phyloP scores from a whole-genome alignment of 2,329 filamentous ascomycete species.

The Orbilia brochopaga region DNA sequence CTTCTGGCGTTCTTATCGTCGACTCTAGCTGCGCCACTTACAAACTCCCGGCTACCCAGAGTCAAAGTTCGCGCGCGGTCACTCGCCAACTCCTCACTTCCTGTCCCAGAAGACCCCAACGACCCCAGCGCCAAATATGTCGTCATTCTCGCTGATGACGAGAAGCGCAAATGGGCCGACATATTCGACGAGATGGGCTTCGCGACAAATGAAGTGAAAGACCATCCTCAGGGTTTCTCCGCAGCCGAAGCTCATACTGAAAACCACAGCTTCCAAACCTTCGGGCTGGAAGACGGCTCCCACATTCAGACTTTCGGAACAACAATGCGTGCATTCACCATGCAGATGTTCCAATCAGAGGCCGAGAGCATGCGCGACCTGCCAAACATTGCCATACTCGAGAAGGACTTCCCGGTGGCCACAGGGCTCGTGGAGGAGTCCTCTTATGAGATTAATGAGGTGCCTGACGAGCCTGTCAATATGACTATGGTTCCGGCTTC shows the following conservation, averaged over 20 bases:
- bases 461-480: background rate
- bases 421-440: constrained; percentile 1
- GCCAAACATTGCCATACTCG: constrained; percentile 14
- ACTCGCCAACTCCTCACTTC: background rate
- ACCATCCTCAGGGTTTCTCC: background rate
- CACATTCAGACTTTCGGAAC: constrained; percentile 34
- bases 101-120: constrained; percentile 3
- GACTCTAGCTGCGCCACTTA: background rate
- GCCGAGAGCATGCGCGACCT: constrained; percentile 16
- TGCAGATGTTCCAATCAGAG: constrained; percentile 36
- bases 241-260: background rate
- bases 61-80: background rate
- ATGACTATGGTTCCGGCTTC: background rate
- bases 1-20: background rate
- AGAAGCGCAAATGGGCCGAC: constrained; percentile 22
- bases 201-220: constrained; percentile 14
- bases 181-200: constrained; percentile 37
- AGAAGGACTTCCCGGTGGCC: constrained; percentile 11
- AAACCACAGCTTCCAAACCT: constrained; percentile 1
- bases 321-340: constrained; percentile 23
- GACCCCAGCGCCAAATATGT: constrained; percentile 28
- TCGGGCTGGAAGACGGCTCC: constrained; percentile 17
- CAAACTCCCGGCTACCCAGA: background rate
- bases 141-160: constrained; percentile 18
- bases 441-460: background rate